These are phyloP conservation scores for Penicillium arizonense DNA, from an alignment of 495 filamentous ascomycete species.

Conservation along the genomic window DNA sequence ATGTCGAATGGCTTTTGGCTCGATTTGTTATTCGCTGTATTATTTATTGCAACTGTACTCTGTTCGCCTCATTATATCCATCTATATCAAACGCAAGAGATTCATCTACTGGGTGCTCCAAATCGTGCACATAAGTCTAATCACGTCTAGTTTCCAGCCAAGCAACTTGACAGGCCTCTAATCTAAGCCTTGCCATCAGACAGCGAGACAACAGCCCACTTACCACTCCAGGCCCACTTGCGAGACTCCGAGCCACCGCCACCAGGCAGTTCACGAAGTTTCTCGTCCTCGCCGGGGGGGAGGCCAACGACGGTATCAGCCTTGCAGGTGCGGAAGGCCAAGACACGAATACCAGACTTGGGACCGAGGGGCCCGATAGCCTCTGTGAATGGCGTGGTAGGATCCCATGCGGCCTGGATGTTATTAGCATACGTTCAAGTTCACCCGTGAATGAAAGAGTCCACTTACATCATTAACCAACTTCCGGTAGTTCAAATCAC, in stretches of 20 bases:
- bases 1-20: too few relatives aligned
- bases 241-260: constrained; percentile 68
- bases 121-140: too few relatives aligned
- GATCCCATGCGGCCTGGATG: constrained; percentile 73
- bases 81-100: too few relatives aligned
- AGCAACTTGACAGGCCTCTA: too few relatives aligned
- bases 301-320: constrained; percentile 93
- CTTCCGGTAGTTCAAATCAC: constrained; percentile 94
- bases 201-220: constrained; percentile 94
- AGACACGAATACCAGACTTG: constrained; percentile 72
- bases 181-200: constrained; percentile 62
- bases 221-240: constrained; percentile 97
- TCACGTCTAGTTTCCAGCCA: too few relatives aligned
- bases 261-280: constrained; percentile 62
- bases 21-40: too few relatives aligned
- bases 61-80: too few relatives aligned
- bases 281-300: constrained; percentile 75
- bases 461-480: constrained; percentile 78
- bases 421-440: constrained; percentile 10
- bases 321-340: constrained; percentile 92
- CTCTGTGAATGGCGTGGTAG: constrained; percentile 79
- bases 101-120: too few relatives aligned
- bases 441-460: not conserved
- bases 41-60: too few relatives aligned
- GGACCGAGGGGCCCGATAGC: constrained; percentile 87